Evolutionary conservation across 345 rosid species (phyloP).

Genomic region (Gossypium turneri): DNA sequence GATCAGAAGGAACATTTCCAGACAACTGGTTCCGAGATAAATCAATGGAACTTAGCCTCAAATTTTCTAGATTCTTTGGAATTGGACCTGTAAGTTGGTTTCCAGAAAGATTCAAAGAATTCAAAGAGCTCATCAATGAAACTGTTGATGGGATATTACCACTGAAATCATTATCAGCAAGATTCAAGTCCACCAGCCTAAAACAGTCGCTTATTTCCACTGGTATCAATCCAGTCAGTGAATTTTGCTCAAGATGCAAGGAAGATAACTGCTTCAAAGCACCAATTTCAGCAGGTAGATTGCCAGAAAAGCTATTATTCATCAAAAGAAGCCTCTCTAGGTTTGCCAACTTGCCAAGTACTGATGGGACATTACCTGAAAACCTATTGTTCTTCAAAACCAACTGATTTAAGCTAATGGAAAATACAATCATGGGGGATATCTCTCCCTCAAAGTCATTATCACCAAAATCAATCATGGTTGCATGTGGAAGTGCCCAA

Average conservation of each 20-base stretch:
- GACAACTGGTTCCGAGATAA: slow-evolving; percentile 59
- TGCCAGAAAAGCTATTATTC: slow-evolving; percentile 58
- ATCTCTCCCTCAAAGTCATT: slow-evolving; percentile 62
- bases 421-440: slow-evolving; percentile 44
- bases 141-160: slow-evolving; percentile 52
- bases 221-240: slow-evolving; percentile 59
- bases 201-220: slow-evolving; percentile 41
- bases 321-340: slow-evolving; percentile 56
- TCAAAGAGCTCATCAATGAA: slow-evolving; percentile 48
- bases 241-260: slow-evolving; percentile 67
- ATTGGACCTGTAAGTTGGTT: slow-evolving; percentile 59
- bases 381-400: slow-evolving; percentile 58
- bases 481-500: slow-evolving; percentile 66
- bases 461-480: slow-evolving; percentile 60
- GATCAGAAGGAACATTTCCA: slow-evolving; percentile 60
- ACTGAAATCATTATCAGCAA: slow-evolving; percentile 55
- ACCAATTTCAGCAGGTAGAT: slow-evolving; percentile 54
- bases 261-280: slow-evolving; percentile 50
- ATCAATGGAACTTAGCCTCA: slow-evolving; percentile 82
- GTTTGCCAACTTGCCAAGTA: slow-evolving; percentile 46
- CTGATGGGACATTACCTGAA: slow-evolving; percentile 58
- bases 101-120: slow-evolving; percentile 71
- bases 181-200: slow-evolving; percentile 68
- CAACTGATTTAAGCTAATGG: slow-evolving; percentile 48
- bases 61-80: slow-evolving; percentile 43